A percentile compares a stretch with the other conserved stretches of the same genome.
These are phyloP conservation scores for Buddleja alternifolia DNA, from an alignment of 257 asterid species.

Conservation along the genomic window DNA sequence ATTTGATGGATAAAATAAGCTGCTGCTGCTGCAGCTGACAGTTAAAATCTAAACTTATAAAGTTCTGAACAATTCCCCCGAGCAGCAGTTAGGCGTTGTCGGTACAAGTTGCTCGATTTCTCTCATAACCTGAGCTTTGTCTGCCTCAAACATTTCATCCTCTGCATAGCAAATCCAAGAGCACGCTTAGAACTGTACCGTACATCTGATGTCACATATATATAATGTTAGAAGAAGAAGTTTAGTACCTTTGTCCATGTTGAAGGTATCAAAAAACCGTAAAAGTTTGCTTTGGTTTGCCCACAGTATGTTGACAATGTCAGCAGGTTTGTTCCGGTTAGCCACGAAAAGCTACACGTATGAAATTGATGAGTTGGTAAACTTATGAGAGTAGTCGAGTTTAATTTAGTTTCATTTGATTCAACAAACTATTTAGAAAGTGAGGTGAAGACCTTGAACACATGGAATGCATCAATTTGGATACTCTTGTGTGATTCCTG, in stretches of 20 bases:
- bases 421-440: background rate
- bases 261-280: conserved; percentile 63
- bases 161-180: conserved; percentile 44
- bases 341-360: conserved; percentile 85
- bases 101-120: conserved; percentile 68
- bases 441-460: conserved; percentile 72
- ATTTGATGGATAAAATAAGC: background rate
- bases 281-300: conserved; percentile 77
- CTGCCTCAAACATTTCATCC: conserved; percentile 82
- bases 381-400: background rate
- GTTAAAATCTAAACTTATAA: conserved; percentile 25
- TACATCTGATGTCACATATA: no score
- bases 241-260: conserved; percentile 62
- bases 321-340: conserved; percentile 75
- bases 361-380: background rate
- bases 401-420: background rate
- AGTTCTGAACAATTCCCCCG: conserved; percentile 56
- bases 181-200: background rate
- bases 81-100: conserved; percentile 36
- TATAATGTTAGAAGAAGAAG: background rate
- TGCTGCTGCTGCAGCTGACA: background rate
- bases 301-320: conserved; percentile 64
- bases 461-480: conserved; percentile 85
- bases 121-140: conserved; percentile 70
- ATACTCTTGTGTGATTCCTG: conserved; percentile 92